Evolutionary conservation across 306 rosid genomes (phyloP).

Genomic region (Rubus idaeus): DNA sequence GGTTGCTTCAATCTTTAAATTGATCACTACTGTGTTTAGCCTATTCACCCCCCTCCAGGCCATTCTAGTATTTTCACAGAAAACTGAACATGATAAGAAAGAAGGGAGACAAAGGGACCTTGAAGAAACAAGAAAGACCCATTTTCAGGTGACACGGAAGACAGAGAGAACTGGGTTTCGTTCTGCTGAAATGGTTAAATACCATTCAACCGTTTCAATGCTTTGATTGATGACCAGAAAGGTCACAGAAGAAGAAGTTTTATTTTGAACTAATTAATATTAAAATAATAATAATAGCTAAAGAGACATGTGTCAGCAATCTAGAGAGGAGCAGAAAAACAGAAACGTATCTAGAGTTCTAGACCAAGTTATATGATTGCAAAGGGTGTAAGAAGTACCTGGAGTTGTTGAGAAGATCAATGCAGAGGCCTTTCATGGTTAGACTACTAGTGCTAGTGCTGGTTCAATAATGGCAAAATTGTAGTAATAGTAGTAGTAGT

Average conservation of each 20-base stretch:
- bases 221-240: neutral
- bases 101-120: neutral
- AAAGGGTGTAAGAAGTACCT: constrained; percentile 3
- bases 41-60: too few relatives aligned
- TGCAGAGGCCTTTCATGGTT: constrained; percentile 19
- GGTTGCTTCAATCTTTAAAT: too few relatives aligned
- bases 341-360: too few relatives aligned
- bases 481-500: neutral
- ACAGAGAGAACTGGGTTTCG: neutral
- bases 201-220: too few relatives aligned
- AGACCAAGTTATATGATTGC: neutral
- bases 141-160: neutral
- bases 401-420: constrained; percentile 1
- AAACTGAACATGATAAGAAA: neutral
- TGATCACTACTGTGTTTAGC: too few relatives aligned
- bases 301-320: neutral
- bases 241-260: neutral
- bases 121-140: neutral
- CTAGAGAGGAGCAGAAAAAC: neutral
- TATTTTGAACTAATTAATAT: neutral
- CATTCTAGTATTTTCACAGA: too few relatives aligned
- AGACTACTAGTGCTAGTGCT: too few relatives aligned
- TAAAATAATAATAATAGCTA: neutral
- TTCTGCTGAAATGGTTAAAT: neutral
- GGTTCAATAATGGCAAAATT: neutral